phyloP scores from a whole-genome alignment of 768 basidiomycete genomes.

The Vishniacozyma victoriae region DNA sequence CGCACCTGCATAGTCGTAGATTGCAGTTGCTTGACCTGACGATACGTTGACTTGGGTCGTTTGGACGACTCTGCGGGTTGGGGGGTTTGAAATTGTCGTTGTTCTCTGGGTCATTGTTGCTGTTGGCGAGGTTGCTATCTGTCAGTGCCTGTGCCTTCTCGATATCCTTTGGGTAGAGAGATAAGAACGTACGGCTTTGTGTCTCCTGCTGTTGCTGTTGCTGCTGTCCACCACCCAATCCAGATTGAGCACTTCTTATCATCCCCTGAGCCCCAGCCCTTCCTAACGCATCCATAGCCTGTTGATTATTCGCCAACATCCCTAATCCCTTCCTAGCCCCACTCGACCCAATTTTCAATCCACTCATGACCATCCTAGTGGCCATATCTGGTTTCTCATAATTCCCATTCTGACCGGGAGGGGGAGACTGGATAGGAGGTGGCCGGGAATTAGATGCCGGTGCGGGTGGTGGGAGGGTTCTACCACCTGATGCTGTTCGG shows the following conservation, averaged over 20 bases:
- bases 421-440: constrained; percentile 1
- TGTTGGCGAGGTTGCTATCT: neutral
- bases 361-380: constrained; percentile 18
- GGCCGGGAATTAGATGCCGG: constrained; percentile 1
- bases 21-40: constrained; percentile 27
- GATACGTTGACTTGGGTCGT: neutral
- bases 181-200: neutral
- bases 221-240: constrained; percentile 8
- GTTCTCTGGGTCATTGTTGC: neutral
- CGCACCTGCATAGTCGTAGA: constrained; percentile 35
- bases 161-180: neutral
- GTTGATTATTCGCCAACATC: constrained; percentile 20
- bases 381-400: constrained; percentile 26
- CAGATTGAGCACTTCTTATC: constrained; percentile 17
- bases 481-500: neutral
- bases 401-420: neutral
- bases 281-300: constrained; percentile 30
- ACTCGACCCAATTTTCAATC: constrained; percentile 20
- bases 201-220: neutral
- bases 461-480: constrained; percentile 4
- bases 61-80: neutral
- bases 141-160: neutral
- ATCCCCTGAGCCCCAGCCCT: constrained; percentile 27
- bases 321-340: constrained; percentile 19
- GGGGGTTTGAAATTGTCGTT: neutral